Base-by-base conservation (phyloP, 1,284 basidiomycete genomes). In the Cerrena zonata region DNA sequence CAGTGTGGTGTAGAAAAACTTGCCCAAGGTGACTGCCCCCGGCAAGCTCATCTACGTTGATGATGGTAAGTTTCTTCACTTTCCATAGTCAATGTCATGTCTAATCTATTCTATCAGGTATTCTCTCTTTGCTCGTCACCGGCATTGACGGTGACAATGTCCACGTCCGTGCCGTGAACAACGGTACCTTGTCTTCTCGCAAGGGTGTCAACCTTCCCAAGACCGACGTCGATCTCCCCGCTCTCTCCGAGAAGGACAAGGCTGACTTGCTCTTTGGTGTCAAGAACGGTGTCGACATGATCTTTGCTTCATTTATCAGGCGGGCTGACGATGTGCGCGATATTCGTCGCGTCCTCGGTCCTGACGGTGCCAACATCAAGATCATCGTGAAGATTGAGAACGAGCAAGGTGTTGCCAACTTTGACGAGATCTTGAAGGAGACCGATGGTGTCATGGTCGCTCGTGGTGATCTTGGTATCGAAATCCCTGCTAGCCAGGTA, bases 161-260 rank as follows among this genome's bases (percentile, higher is more conserved):
- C 58, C 83, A 77, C 53, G 96, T 99, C 62, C 90, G 91, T 61
- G 82, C 93, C 40, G 61, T 97, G 69, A 99, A 99, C 83, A 89
- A 88, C 64, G 96, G 95, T 53, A 85, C 78, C 37, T 86, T 99
- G 60, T 93, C 91, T 48, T 97, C 94, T 54, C 91, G 93, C 71
- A 99, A 99, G 79, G 96, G 96, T 71, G 96, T 99, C 74, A 99
- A 99, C 75, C 84, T 99, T 53, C 96, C 96, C 63, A 96, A 98
- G 73, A 98, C 96, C 58, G 82, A 89, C 24, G 96, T 99, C 65
- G 96, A 99, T 74, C 86, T 99, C 48, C 96, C 96, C 51, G 92
- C 96, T 49, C 85, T 99, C 49, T 98, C 94, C 52, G 91, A 94
- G 53, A 99, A 99, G 81, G 96, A 99, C 79, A 95, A 94, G 77